Base-by-base conservation (phyloP, 2,329 filamentous ascomycete genomes). In the Coleophoma crateriformis region DNA sequence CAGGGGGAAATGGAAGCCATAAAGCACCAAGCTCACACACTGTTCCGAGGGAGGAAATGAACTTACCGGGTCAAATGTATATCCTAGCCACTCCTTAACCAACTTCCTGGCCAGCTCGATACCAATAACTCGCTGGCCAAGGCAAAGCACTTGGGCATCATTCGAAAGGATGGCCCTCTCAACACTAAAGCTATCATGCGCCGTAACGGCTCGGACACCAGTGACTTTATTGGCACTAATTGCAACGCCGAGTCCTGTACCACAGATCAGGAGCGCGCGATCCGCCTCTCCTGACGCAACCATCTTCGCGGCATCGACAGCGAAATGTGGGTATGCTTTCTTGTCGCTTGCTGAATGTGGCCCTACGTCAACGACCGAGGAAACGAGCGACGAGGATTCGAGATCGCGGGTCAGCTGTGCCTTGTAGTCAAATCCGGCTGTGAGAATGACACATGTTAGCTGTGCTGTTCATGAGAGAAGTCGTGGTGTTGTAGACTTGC, bases 211-310 rank as follows among this genome's bases (percentile, higher is more conserved):
- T 20, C 89, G 76, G 53, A 95, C 82, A 6, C 89, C 89, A 50
- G 83, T 85, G 56, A 95, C 82, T 68, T 95, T 95, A 76, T 95
- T 95, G 57, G 90, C 90, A n/a, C 81, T 73, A 64, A 95, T 95
- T 60, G 90, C 89, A 7, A 95, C 90, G 17, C 90, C 90, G 7
- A 95, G 78, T 0, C 90, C 90, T 0, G 90, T 95, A 2, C 90
- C 89, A 71, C 89, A 95, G 71, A 95, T 88, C 39, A 90, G 72
- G 35, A 95, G 75, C 0, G 88, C 89, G 47, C 89, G 84, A 69
- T 95, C 89, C 47, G 80, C 85, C 61, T 82, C 75, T 40, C 84
- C 84, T 6, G 73, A 67, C 4, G 76, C 74, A 11, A 88, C 78
- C 35, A 86, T 72, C 52, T 56, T 57, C 1, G 87, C 86, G 5